Base-by-base conservation (phyloP, 805 yeast genomes). In the Starmerella stellata region DNA sequence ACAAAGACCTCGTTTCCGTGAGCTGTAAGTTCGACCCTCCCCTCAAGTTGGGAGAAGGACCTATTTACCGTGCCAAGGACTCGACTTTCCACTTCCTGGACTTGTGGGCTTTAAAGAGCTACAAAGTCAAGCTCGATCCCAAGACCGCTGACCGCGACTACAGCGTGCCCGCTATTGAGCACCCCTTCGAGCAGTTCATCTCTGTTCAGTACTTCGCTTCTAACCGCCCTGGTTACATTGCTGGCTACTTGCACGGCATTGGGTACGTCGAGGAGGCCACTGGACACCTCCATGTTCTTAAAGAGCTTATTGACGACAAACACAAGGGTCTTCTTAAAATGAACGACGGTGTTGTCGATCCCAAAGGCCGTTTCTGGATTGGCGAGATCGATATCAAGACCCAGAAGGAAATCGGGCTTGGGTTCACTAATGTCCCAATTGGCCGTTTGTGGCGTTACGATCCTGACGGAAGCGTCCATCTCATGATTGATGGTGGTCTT, bases 281-380 rank as follows among this genome's bases (percentile, higher is more conserved):
- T 3, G 62, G 61, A 19, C 45, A 52, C 36, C 44, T 58, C 34
- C 53, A 53, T 5, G 44, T 52, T 9, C 39, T 56, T 25, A 52
- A 54, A 42, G 57, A 53, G 44, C 46, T 58, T 33, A 55, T 54
- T 28, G 57, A 58, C 14, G 58, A 54, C 19, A 50, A 57, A 29
- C 36, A 40, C 19, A 43, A 42, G 32, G n/a, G n/a, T n/a, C n/a
- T n/a, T n/a, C 39, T 55, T 33, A 45, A 81, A 52, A 74, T 90
- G 31, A 82, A 82, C 53, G 95, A 82, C 53, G 93, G 94, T 0
- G 71, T 72, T 33, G 69, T 79, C 34, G 83, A 79, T 42, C 77
- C 80, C 5, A 61, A 70, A 52, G 93, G 93, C 2, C 66, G 74
- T 46, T 66, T 82, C 38, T 79, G 73, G 73, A 73, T 70, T 20